These are phyloP conservation scores for Pythium rhizo-oryzae DNA, from an alignment of 352 stramenopile genomes.

Conservation along the genomic window DNA sequence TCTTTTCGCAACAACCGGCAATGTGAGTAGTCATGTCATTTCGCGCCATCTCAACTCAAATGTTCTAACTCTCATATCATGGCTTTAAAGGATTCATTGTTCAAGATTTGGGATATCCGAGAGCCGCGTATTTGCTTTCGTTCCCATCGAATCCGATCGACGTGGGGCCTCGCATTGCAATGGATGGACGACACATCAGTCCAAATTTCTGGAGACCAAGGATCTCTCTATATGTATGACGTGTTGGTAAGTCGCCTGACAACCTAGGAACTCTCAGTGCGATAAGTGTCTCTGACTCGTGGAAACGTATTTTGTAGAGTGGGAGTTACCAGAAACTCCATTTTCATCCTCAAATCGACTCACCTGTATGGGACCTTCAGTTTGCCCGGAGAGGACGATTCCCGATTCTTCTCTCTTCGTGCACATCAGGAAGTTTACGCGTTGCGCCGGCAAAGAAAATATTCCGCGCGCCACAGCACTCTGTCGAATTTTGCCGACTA, in stretches of 20 bases:
- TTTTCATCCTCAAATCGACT: slow-evolving; percentile 84
- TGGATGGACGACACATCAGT: slow-evolving; percentile 80
- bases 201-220: slow-evolving; percentile 82
- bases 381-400: slow-evolving; percentile 48
- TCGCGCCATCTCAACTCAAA: not conserved
- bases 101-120: slow-evolving; percentile 87
- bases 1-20: slow-evolving; percentile 86
- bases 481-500: slow-evolving; percentile 71
- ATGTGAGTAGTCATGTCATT: slow-evolving; percentile 39
- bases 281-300: not conserved
- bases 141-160: slow-evolving; percentile 81
- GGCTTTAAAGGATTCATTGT: slow-evolving; percentile 61
- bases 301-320: slow-evolving; percentile 37
- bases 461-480: slow-evolving; percentile 64
- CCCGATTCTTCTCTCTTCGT: slow-evolving; percentile 66
- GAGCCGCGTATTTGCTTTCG: slow-evolving; percentile 77
- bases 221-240: slow-evolving; percentile 77
- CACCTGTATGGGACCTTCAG: slow-evolving; percentile 81
- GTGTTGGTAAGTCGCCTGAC: slow-evolving; percentile 54
- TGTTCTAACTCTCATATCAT: not conserved
- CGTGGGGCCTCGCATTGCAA: slow-evolving; percentile 75
- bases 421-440: slow-evolving; percentile 68
- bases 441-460: slow-evolving; percentile 66
- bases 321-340: slow-evolving; percentile 83
- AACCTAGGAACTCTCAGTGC: too few species aligned